Conservation (phyloP, 192 early-diverging fungal species). For the Umbelopsis sp. region DNA sequence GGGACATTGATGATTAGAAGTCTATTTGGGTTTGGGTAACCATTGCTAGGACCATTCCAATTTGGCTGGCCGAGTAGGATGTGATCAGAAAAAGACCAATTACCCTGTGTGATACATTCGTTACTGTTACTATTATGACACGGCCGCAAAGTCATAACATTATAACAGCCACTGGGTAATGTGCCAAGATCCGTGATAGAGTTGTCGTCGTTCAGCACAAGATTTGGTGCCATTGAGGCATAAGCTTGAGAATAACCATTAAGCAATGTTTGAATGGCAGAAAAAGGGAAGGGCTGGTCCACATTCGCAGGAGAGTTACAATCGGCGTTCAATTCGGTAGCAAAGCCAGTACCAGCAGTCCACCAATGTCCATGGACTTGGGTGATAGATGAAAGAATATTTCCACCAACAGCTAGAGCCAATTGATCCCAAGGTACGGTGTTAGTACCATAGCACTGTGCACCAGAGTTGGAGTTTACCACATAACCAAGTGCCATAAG, state of each 20-base stretch:
- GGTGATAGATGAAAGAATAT: background rate
- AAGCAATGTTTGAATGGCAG: background rate
- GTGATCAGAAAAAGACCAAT: background rate
- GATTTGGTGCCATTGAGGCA: background rate
- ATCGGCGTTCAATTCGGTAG: background rate
- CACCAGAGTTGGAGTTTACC: conserved; percentile 5
- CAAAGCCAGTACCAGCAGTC: background rate
- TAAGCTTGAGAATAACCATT: background rate
- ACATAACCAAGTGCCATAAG: conserved; percentile 1
- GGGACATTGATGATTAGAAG: conserved; percentile 5
- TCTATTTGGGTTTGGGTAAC: background rate
- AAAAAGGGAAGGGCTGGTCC: background rate
- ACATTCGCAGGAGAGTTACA: background rate
- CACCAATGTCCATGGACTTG: conserved; percentile 19
- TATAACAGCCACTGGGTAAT: background rate
- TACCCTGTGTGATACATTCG: background rate
- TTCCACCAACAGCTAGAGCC: conserved; percentile 9
- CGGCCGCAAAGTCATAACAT: conserved; percentile 5
- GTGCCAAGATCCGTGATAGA: background rate
- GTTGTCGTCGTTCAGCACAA: background rate
- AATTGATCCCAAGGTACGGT: background rate
- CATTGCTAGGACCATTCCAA: conserved; percentile 19
- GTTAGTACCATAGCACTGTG: background rate
- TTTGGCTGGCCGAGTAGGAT: conserved; percentile 10
- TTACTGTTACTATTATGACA: background rate